A percentile compares a stretch with the other conserved stretches of the same genome.
Conservation (phyloP, 2,329 filamentous ascomycete genomes). For the Pestalotiopsis sp. region DNA sequence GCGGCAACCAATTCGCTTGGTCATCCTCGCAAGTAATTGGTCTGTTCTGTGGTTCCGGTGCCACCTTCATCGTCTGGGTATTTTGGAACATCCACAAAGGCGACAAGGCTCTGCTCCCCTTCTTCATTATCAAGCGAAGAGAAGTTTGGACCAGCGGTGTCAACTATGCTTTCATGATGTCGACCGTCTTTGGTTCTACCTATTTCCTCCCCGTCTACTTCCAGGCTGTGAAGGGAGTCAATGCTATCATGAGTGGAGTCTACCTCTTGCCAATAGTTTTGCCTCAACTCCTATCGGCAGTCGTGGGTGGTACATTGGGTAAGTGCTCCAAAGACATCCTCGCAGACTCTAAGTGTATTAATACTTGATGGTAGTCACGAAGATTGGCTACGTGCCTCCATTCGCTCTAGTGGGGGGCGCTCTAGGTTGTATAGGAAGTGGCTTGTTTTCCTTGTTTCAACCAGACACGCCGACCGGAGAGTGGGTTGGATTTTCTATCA, state of each 20-base stretch:
- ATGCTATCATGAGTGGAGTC: not conserved
- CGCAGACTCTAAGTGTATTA: not conserved
- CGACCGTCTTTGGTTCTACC: not conserved
- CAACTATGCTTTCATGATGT: conserved; percentile 1
- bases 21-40: not conserved
- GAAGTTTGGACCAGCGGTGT: conserved; percentile 1
- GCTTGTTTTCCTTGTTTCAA: conserved; percentile 21
- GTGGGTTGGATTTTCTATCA: conserved; percentile 26
- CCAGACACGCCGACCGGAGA: conserved; percentile 16
- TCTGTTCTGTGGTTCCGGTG: not conserved
- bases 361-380: conserved; percentile 18
- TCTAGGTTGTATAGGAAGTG: conserved; percentile 21
- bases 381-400: conserved; percentile 24
- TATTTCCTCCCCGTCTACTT: conserved; percentile 6
- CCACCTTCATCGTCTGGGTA: not conserved
- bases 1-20: not conserved
- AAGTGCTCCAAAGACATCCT: not conserved
- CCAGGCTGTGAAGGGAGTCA: conserved; percentile 1
- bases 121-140: not conserved
- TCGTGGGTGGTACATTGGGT: conserved; percentile 6
- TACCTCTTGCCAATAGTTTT: not conserved
- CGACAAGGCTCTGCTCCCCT: not conserved
- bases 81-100: not conserved
- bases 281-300: not conserved
- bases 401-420: conserved; percentile 19